Conservation (phyloP, 345 rosid genomes). For the Aquilaria sinensis region DNA sequence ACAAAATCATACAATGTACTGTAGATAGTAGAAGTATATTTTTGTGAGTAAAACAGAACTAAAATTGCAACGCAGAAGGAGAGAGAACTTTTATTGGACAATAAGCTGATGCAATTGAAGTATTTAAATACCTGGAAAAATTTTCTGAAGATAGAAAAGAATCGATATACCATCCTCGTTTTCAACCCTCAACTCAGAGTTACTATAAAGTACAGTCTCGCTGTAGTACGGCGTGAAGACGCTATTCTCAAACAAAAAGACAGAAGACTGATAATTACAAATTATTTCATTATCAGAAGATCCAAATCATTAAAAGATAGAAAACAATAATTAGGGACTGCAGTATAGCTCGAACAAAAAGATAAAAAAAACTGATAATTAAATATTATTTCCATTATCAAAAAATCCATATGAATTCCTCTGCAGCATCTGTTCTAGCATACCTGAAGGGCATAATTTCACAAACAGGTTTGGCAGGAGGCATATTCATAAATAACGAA, state of each 20-base stretch:
- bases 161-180: constrained; percentile 98
- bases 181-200: constrained; percentile 78
- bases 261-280: constrained; percentile 8
- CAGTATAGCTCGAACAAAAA: no score
- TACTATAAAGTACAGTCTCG: constrained; percentile 95
- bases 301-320: neutral
- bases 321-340: no score
- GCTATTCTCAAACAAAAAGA: constrained; percentile 34
- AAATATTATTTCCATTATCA: constrained; percentile 1
- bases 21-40: no score
- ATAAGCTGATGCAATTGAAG: no score
- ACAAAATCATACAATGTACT: no score
- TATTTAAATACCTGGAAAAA: constrained; percentile 68
- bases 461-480: constrained; percentile 76
- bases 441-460: constrained; percentile 93
- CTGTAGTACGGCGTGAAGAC: constrained; percentile 99
- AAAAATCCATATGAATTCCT: constrained; percentile 2
- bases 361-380: constrained; percentile 10
- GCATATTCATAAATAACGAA: constrained; percentile 96
- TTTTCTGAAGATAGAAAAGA: constrained; percentile 98
- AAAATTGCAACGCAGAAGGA: no score
- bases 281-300: constrained; percentile 3
- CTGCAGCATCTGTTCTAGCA: constrained; percentile 2
- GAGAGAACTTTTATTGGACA: no score
- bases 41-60: no score